phyloP scores from a whole-genome alignment of 2,329 filamentous ascomycete species.

The Clonostachys solani region DNA sequence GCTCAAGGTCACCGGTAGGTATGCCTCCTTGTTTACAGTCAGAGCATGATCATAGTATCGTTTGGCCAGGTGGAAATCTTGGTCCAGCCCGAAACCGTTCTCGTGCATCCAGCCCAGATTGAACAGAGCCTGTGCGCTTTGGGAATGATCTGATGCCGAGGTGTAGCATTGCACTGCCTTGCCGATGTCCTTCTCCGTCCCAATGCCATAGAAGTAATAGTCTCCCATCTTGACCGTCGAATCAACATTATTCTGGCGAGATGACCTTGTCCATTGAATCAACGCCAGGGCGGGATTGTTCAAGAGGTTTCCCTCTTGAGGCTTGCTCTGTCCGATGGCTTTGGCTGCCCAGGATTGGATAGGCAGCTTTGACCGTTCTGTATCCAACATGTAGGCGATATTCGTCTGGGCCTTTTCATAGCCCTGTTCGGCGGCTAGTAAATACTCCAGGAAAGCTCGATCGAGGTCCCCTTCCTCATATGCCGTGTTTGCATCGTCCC shows the following conservation, averaged over 20 bases:
- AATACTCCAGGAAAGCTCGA: constrained; percentile 72
- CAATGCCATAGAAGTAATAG: constrained; percentile 85
- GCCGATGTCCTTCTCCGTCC: constrained; percentile 65
- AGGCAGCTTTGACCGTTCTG: constrained; percentile 48
- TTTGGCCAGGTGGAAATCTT: constrained; percentile 97
- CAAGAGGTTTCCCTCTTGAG: constrained; percentile 28
- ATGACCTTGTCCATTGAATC: constrained; percentile 92
- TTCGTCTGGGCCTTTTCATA: constrained; percentile 89
- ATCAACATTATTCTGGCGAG: constrained; percentile 89
- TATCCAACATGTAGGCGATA: constrained; percentile 81
- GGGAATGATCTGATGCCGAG: constrained; percentile 83
- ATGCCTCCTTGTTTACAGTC: constrained; percentile 88
- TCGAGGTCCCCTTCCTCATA: constrained; percentile 77
- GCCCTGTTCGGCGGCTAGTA: constrained; percentile 89
- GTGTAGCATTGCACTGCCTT: constrained; percentile 94
- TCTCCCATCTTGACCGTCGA: constrained; percentile 97
- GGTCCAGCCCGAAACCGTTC: constrained; percentile 85
- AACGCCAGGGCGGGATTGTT: constrained; percentile 63
- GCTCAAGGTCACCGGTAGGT: constrained; percentile 86
- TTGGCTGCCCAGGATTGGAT: constrained; percentile 41
- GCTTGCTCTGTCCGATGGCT: constrained; percentile 13
- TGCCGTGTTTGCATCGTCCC: constrained; percentile 77
- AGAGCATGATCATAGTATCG: constrained; percentile 91
- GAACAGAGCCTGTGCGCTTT: constrained; percentile 92
- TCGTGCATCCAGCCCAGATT: constrained; percentile 99